Evolutionary conservation across 1,284 basidiomycete species (phyloP).

Genomic region (Rhodofomes roseus): DNA sequence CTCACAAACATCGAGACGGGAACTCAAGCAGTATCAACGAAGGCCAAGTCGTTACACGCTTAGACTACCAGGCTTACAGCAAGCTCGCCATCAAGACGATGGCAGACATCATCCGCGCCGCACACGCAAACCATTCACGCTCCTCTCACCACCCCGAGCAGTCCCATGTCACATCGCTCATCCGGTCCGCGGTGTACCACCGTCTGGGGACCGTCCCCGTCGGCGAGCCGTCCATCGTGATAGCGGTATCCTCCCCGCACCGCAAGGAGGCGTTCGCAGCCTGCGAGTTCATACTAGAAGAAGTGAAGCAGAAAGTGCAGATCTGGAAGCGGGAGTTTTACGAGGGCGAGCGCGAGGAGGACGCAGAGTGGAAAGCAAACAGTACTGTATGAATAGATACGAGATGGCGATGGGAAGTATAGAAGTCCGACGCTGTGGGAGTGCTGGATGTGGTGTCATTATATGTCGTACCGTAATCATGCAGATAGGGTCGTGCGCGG

Average conservation of each 20-base stretch:
- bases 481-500: not conserved
- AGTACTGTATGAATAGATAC: conserved; percentile 15
- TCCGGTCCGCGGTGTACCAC: conserved; percentile 67
- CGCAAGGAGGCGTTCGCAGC: conserved; percentile 77
- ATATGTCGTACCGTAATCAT: conserved; percentile 4
- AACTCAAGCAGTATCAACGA: not conserved
- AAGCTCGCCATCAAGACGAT: conserved; percentile 82
- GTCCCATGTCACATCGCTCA: conserved; percentile 30
- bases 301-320: conserved; percentile 78
- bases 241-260: conserved; percentile 85
- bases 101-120: conserved; percentile 50
- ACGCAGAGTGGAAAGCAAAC: conserved; percentile 77
- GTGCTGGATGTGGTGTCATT: not conserved
- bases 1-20: not conserved
- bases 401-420: not conserved
- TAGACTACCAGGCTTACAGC: conserved; percentile 84
- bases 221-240: conserved; percentile 78
- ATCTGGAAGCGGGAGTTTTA: conserved; percentile 92
- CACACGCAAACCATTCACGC: conserved; percentile 39
- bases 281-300: conserved; percentile 80
- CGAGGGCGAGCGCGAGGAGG: conserved; percentile 54
- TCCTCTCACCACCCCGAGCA: conserved; percentile 40
- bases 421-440: not conserved
- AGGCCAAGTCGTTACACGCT: conserved; percentile 70
- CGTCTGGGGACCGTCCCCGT: conserved; percentile 78